Evolutionary conservation across 768 basidiomycete genomes (phyloP), one percentile per base, ranked within the genome.

Genomic region (Lactarius psammicola): DNA sequence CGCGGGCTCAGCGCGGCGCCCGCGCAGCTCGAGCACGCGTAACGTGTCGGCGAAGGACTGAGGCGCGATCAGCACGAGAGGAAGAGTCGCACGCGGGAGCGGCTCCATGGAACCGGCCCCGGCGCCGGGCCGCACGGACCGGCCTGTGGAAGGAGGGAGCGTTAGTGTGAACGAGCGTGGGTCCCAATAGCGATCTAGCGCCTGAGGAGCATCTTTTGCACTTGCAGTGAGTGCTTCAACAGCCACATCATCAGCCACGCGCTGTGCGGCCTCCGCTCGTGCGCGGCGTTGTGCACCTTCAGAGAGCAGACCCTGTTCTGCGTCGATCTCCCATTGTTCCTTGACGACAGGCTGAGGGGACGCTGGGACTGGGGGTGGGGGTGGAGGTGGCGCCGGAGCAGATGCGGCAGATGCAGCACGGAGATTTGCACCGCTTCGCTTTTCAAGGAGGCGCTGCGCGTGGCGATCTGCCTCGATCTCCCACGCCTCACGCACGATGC

Each of bases 311-410:
- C 89, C 89, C 65, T 86, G 86, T 71, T 92, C 89, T 0, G 87
- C 88, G 65, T 90, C 89, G 34, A 89, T 80, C 69, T 92, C 91
- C 90, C 90, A 92, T n/a, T 80, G 73, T 71, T 92, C 91, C 71
- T 89, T 91, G 13, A 79, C 71, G 0, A 81, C 74, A 51, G 78
- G 80, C 8, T 53, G 68, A 57, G 31, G 62, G 28, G 46, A 61
- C 31, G 33, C n/a, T n/a, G n/a, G n/a, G n/a, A n/a, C n/a, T n/a
- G n/a, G n/a, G n/a, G n/a, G 60, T 42, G n/a, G 72, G 42, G 15
- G 70, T 20, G 30, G 64, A 34, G 13, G 68, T 2, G 13, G 26
- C 7, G 65, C 63, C 13, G 61, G 46, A 10, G 64, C 65, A 3
- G 63, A 49, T 20, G 59, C 65, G 17, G 42, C 18, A 13, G 68